Conservation (phyloP, 78 protist species). For the Dictyostelium citrinum region DNA sequence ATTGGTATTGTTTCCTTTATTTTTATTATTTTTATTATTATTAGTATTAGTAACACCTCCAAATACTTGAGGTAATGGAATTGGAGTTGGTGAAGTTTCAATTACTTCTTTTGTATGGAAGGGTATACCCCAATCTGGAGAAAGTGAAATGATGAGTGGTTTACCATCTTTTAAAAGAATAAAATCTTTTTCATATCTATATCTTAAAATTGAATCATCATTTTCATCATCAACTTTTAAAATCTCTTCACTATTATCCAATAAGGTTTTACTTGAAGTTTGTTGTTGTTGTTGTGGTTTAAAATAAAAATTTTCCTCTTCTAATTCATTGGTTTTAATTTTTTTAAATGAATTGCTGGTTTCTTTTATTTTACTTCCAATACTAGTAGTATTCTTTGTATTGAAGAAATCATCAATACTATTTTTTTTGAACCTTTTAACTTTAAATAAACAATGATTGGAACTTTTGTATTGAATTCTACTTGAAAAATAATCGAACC, state of each 20-base stretch:
- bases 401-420: background rate
- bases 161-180: constrained; percentile 36
- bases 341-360: background rate
- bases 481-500: constrained; percentile 59
- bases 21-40: background rate
- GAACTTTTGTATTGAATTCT: background rate
- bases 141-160: constrained; percentile 14
- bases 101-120: constrained; percentile 44
- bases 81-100: background rate
- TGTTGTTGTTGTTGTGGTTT: background rate
- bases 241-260: background rate
- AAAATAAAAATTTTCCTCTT: background rate
- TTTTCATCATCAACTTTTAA: constrained; percentile 16
- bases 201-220: constrained; percentile 11
- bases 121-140: constrained; percentile 70
- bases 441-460: constrained; percentile 4
- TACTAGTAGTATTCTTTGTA: background rate
- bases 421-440: background rate
- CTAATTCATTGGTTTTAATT: background rate
- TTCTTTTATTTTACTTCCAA: background rate
- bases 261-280: background rate
- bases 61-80: background rate
- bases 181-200: constrained; percentile 71
- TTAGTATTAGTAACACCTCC: background rate
- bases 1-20: background rate